These are phyloP conservation scores for Podaxis rugospora DNA, from an alignment of 768 basidiomycete species.

Conservation along the genomic window DNA sequence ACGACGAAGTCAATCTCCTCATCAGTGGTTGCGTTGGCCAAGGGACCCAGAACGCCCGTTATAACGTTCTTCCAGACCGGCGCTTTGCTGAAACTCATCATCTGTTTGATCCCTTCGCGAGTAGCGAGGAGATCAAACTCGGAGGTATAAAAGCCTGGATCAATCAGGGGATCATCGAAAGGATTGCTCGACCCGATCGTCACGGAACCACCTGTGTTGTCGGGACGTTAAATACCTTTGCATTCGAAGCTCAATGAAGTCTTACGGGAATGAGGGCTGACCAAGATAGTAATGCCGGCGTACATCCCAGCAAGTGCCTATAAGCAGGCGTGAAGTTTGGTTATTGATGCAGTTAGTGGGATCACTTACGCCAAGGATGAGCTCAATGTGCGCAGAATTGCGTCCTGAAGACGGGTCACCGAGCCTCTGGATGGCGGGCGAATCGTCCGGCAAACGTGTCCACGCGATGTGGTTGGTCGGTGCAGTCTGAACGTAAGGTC, in stretches of 20 bases:
- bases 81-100: conserved; percentile 16
- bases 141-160: conserved; percentile 9
- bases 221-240: not conserved
- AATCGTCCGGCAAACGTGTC: conserved; percentile 6
- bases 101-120: conserved; percentile 17
- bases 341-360: not conserved
- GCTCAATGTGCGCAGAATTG: conserved; percentile 12
- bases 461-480: conserved; percentile 8
- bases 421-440: not conserved
- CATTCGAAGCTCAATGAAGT: not conserved
- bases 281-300: conserved; percentile 16
- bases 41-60: conserved; percentile 4
- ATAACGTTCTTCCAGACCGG: conserved; percentile 16
- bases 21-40: conserved; percentile 8
- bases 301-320: conserved; percentile 19
- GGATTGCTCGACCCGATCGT: conserved; percentile 19
- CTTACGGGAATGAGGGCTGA: conserved; percentile 24
- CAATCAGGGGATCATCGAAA: conserved; percentile 21
- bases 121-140: conserved; percentile 13
- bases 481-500: not conserved
- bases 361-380: not conserved
- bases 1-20: conserved; percentile 16
- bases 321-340: not conserved
- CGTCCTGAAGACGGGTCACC: conserved; percentile 10
- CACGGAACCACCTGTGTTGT: conserved; percentile 16